A percentile compares a stretch with the other conserved stretches of the same genome.
phyloP scores from a whole-genome alignment of 2,329 filamentous ascomycete genomes.

The Calonectria pauciramosa region DNA sequence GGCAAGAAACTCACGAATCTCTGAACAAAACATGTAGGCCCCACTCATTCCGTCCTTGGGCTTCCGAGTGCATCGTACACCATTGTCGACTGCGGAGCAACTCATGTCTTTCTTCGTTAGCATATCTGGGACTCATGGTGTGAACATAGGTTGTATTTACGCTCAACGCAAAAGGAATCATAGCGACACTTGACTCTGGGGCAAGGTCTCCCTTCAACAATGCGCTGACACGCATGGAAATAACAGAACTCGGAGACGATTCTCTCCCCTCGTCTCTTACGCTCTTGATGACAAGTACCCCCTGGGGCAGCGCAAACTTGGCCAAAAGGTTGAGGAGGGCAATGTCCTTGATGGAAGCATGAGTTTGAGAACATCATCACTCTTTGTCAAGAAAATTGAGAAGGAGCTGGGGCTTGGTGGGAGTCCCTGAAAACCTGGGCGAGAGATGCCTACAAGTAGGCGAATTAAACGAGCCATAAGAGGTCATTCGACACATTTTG shows the following conservation, averaged over 20 bases:
- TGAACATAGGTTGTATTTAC: slow-evolving; percentile 29
- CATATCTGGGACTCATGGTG: background rate
- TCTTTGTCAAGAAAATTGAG: background rate
- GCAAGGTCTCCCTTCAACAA: slow-evolving; percentile 41
- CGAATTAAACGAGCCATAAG: background rate
- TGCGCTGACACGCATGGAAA: slow-evolving; percentile 43
- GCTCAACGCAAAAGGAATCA: slow-evolving; percentile 40
- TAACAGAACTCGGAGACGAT: slow-evolving; percentile 40
- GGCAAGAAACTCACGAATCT: slow-evolving; percentile 38
- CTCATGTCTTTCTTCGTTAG: slow-evolving; percentile 38
- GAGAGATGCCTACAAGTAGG: background rate
- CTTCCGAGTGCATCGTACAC: slow-evolving; percentile 37
- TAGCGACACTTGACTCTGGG: slow-evolving; percentile 37
- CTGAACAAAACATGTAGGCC: slow-evolving; percentile 39
- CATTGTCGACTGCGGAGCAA: slow-evolving; percentile 42
- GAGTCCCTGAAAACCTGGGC: too few relatives aligned
- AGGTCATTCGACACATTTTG: background rate
- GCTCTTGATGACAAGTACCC: slow-evolving; percentile 38
- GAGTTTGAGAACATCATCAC: background rate
- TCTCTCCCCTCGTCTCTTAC: slow-evolving; percentile 29
- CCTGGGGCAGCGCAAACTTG: slow-evolving; percentile 39
- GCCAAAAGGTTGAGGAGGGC: background rate
- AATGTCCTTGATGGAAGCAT: background rate
- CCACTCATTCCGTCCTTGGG: slow-evolving; percentile 37
- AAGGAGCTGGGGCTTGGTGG: background rate